Percentiles rank a stretch among this genome's conserved stretches.
Evolutionary conservation across 805 yeast genomes (phyloP).

Genomic region (Nakazawaea wyomingensis): DNA sequence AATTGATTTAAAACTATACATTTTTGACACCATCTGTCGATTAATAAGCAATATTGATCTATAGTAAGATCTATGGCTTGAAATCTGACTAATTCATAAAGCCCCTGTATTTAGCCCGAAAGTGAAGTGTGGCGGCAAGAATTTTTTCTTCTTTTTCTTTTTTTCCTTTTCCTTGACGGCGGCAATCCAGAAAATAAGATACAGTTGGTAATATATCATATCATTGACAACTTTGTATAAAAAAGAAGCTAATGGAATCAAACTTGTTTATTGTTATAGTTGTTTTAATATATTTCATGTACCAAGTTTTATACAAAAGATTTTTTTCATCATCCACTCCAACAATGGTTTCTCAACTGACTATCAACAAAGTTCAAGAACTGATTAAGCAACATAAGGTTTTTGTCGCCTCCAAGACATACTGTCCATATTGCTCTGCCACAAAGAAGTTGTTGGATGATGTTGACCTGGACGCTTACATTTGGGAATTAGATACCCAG

Average conservation of each 20-base stretch:
- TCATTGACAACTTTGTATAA: not conserved
- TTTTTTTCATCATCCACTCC: conserved; percentile 24
- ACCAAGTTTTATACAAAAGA: conserved; percentile 21
- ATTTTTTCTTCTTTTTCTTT: too few species aligned
- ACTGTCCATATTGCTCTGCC: conserved; percentile 62
- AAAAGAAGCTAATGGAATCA: conserved; percentile 5
- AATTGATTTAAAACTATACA: too few species aligned
- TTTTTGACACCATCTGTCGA: too few species aligned
- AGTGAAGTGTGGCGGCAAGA: too few species aligned
- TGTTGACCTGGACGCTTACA: conserved; percentile 41
- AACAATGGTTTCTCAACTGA: conserved; percentile 54
- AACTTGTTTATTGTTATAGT: conserved; percentile 3
- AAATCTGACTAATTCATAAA: too few species aligned
- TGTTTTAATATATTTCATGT: conserved; percentile 17
- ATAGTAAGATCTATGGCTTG: too few species aligned
- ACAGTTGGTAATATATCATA: too few species aligned
- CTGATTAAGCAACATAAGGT: conserved; percentile 62
- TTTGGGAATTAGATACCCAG: conserved; percentile 45
- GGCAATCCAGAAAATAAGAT: too few species aligned
- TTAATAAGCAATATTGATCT: too few species aligned
- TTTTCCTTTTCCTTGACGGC: too few species aligned
- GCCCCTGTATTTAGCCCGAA: too few species aligned
- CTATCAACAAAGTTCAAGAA: conserved; percentile 51
- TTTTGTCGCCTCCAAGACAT: conserved; percentile 77
- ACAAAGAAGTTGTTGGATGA: conserved; percentile 38